Evolutionary conservation across 108 stramenopile genomes (phyloP).

Genomic region (Epithemia pelagica): DNA sequence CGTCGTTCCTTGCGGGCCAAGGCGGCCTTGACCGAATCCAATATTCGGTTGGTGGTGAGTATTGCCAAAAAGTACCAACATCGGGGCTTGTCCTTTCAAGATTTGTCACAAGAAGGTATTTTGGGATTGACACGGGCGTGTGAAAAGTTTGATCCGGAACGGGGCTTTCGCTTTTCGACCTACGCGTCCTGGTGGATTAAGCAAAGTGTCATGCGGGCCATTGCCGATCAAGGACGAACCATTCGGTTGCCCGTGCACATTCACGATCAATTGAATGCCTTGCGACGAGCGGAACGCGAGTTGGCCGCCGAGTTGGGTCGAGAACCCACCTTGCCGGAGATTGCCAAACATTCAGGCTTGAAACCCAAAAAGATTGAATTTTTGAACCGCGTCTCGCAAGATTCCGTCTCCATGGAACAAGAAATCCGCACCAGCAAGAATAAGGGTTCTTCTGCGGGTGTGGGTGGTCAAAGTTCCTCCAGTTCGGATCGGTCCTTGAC

Average conservation of each 20-base stretch:
- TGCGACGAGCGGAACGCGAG: conserved; percentile 66
- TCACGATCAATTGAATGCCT: conserved; percentile 67
- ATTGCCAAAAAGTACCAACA: conserved; percentile 86
- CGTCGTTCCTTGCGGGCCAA: conserved; percentile 79
- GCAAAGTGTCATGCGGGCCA: conserved; percentile 90
- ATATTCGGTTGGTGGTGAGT: conserved; percentile 84
- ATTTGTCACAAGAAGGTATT: conserved; percentile 93
- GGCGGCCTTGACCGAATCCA: conserved; percentile 77
- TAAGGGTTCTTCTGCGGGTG: conserved; percentile 72
- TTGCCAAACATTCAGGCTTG: conserved; percentile 53
- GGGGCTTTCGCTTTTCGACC: conserved; percentile 93
- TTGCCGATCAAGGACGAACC: conserved; percentile 86
- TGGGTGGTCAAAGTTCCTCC: conserved; percentile 25
- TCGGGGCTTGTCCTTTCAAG: conserved; percentile 78
- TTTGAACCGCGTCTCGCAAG: conserved; percentile 54
- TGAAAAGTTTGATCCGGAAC: conserved; percentile 93
- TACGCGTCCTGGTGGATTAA: conserved; percentile 99
- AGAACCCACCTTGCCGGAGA: conserved; percentile 68
- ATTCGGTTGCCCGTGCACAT: conserved; percentile 91
- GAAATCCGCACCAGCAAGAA: conserved; percentile 54
- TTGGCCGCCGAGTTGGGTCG: conserved; percentile 64
- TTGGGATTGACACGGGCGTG: conserved; percentile 88
- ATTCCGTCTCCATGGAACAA: conserved; percentile 74
- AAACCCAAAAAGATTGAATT: conserved; percentile 73
- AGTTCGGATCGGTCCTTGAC: conserved; percentile 45